phyloP scores from a whole-genome alignment of 2,329 filamentous ascomycete genomes.

The Penicillium oxalicum region DNA sequence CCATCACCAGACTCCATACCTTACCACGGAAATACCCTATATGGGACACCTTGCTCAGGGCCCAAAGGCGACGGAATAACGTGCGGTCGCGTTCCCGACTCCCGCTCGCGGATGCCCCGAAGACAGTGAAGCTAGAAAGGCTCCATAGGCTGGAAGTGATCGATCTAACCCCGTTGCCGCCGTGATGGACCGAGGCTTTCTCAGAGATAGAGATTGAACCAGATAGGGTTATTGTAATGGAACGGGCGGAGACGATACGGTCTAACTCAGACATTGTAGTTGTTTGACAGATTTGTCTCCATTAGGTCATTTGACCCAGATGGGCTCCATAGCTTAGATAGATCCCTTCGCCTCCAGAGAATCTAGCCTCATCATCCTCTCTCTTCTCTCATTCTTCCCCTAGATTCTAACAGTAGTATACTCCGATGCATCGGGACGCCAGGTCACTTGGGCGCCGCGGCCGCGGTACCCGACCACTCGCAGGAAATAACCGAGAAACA shows the following conservation, averaged over 20 bases:
- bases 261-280: constrained; percentile 9
- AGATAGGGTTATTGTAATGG: constrained; percentile 17
- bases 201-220: constrained; percentile 18
- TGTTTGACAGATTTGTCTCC: background rate
- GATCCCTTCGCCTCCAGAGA: background rate
- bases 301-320: background rate
- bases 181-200: constrained; percentile 18
- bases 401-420: too few species aligned
- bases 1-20: constrained; percentile 16
- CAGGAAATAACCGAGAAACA: constrained; percentile 2
- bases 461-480: background rate
- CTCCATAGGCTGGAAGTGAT: constrained; percentile 21
- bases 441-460: constrained; percentile 14
- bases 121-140: constrained; percentile 13
- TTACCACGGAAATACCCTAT: constrained; percentile 17
- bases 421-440: constrained; percentile 16
- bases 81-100: constrained; percentile 11
- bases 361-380: too few species aligned
- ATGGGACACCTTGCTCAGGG: constrained; percentile 9
- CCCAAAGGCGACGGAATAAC: constrained; percentile 14
- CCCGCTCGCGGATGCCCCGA: constrained; percentile 15
- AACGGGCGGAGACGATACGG: constrained; percentile 9
- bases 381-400: too few species aligned
- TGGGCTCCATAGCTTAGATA: background rate
- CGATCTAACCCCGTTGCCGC: constrained; percentile 14